These are phyloP conservation scores for Cylindrodendrum hubeiense DNA, from an alignment of 2,329 filamentous ascomycete genomes.

Conservation along the genomic window DNA sequence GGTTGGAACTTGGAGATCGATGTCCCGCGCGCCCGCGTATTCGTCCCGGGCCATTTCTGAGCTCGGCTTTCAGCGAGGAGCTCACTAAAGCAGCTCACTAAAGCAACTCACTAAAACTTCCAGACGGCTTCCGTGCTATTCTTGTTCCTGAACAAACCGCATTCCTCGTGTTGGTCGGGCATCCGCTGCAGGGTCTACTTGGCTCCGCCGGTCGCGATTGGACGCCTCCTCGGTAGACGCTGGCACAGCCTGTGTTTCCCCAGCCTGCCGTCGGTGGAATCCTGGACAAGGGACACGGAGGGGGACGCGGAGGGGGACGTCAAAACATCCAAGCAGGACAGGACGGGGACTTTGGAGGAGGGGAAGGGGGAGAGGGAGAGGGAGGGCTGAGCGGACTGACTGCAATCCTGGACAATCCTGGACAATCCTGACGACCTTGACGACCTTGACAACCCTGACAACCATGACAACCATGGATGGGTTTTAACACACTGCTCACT, in stretches of 20 bases:
- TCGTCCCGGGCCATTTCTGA: not conserved
- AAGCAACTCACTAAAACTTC: not conserved
- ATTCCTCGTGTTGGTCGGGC: slow-evolving; percentile 14
- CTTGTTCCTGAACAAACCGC: slow-evolving; percentile 11
- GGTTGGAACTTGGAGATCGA: no score
- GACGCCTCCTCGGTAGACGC: slow-evolving; percentile 36
- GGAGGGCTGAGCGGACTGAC: no score
- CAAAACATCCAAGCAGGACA: no score
- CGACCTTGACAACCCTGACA: no score
- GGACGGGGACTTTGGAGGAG: no score
- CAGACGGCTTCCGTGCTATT: not conserved
- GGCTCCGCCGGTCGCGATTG: slow-evolving; percentile 24
- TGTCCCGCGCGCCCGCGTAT: not conserved
- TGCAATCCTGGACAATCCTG: no score
- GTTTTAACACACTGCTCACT: no score
- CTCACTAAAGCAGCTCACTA: no score
- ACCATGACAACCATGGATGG: no score
- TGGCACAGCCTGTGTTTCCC: slow-evolving; percentile 25
- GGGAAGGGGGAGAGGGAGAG: no score
- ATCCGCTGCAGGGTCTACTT: not conserved
- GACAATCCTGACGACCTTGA: no score
- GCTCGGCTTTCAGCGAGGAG: not conserved
- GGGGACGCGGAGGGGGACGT: no score
- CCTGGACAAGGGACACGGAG: not conserved
- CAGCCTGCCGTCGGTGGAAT: slow-evolving; percentile 3